Evolutionary conservation across 2,329 filamentous ascomycete species (phyloP).

Genomic region (Penicillium janthinellum): DNA sequence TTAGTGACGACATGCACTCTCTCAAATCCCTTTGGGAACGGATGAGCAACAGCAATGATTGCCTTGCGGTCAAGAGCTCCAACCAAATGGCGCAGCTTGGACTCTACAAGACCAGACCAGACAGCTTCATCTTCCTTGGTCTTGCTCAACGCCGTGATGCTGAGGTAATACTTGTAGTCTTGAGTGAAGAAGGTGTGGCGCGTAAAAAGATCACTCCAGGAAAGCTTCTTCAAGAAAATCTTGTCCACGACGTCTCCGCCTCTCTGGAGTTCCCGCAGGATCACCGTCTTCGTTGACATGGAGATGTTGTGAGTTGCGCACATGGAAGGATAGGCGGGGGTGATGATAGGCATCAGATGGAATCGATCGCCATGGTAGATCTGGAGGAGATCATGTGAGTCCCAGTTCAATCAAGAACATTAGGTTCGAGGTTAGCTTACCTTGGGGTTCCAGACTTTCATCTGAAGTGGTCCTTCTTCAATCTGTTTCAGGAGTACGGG

Average conservation of each 20-base stretch:
- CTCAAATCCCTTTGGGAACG: constrained; percentile 91
- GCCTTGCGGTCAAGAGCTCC: constrained; percentile 77
- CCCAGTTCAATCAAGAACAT: background rate
- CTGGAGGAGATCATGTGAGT: constrained; percentile 39
- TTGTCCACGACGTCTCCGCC: constrained; percentile 75
- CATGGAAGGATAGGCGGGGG: constrained; percentile 96
- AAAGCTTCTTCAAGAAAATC: constrained; percentile 74
- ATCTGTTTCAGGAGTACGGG: constrained; percentile 90
- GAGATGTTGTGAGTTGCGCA: constrained; percentile 95
- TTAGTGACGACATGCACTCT: constrained; percentile 71
- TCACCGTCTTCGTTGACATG: constrained; percentile 78
- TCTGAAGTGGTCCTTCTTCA: constrained; percentile 76
- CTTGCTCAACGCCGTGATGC: constrained; percentile 78
- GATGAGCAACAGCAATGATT: constrained; percentile 80
- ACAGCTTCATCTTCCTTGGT: constrained; percentile 81
- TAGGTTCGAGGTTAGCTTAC: constrained; percentile 48
- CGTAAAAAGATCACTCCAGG: constrained; percentile 85
- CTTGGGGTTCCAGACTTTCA: constrained; percentile 93
- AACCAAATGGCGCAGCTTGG: constrained; percentile 85
- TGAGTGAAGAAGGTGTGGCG: constrained; percentile 92
- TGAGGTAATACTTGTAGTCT: constrained; percentile 94
- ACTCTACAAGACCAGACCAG: constrained; percentile 92
- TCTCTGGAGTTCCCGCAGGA: constrained; percentile 78
- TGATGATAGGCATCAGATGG: constrained; percentile 98
- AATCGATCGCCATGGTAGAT: constrained; percentile 78